These are phyloP conservation scores for Yamagishiella unicocca DNA, from an alignment of 139 green algal genomes.

Conservation along the genomic window DNA sequence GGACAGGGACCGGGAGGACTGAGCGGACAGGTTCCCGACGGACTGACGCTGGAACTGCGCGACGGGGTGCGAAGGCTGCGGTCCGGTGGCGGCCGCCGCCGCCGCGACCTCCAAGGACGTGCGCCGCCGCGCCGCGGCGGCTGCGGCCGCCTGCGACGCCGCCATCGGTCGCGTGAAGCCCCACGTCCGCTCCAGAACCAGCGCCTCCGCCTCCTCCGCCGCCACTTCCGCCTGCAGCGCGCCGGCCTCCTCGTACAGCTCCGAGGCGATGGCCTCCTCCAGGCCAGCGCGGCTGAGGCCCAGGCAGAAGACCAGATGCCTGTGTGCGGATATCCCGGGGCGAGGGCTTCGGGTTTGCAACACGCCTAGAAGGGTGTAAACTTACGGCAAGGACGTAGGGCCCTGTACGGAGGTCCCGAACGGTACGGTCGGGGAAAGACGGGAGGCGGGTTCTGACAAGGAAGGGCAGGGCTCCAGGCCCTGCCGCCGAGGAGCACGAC, in stretches of 20 bases:
- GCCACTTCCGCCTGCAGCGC: conserved; percentile 23
- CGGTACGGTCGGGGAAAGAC: too few relatives aligned
- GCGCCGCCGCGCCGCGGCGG: background rate
- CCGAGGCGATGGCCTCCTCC: background rate
- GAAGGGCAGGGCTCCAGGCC: too few relatives aligned
- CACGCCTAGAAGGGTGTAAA: too few relatives aligned
- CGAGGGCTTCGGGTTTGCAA: too few relatives aligned
- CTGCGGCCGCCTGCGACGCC: background rate
- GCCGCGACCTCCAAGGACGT: background rate
- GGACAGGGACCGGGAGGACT: conserved; percentile 1
- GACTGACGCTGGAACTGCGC: background rate
- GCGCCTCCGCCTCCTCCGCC: conserved; percentile 30
- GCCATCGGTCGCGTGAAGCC: background rate
- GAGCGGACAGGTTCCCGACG: background rate
- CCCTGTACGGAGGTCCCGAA: too few relatives aligned
- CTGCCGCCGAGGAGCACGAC: too few relatives aligned
- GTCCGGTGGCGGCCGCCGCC: background rate
- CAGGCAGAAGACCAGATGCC: conserved; percentile 21
- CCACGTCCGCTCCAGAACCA: conserved; percentile 18
- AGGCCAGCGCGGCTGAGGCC: background rate
- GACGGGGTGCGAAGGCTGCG: background rate
- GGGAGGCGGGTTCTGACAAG: too few relatives aligned
- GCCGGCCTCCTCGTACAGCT: conserved; percentile 34
- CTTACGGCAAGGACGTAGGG: too few relatives aligned
- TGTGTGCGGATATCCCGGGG: too few relatives aligned